Evolutionary conservation across 169 alveolate genomes (phyloP), one percentile per base, ranked within the genome.

Genomic region (Cryptosporidium baileyi): DNA sequence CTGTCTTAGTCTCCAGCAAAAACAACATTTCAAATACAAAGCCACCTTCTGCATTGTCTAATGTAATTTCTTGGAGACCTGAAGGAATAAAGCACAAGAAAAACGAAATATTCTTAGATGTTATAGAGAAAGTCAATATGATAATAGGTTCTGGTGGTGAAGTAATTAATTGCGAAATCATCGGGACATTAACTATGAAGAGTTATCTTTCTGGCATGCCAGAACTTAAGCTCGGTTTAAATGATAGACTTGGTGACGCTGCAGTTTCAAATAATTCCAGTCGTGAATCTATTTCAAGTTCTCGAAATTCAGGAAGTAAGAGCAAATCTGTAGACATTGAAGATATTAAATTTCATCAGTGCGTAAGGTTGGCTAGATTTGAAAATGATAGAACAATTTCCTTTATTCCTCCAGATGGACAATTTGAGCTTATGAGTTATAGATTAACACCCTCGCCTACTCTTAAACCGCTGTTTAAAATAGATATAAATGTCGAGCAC

Each of bases 391-490:
- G 99, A 80, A 95, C 98, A 22, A 98, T 98, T 40, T 93, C 97
- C 60, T 98, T 98, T 91, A 96, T 97, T 32, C 99, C 99, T 6
- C 99, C 99, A 15, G 99, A 98, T 90, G 99, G 99, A 11, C 98
- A 96, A 88, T 98, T 97, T 90, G 99, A 97, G 90, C 94, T 98
- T 34, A 97, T 98, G 99, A 94, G 98, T 17, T 98, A 98, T 89
- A 94, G 99, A 61, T 93, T 98, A 28, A 96, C 80, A 45, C 81
- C 81, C 1, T 80, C 81, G 60, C 67, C 95, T 26, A 94, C 91
- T 51, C 97, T 98, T 17, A 97, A 97, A 85, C 99, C 99, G 13
- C 92, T 97, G 40, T 96, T 98, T 44, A 95, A 98, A 96, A 96
- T 97, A 43, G 99, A 97, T 88, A 95, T 95, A 47, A 91, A 92